Evolutionary conservation across 108 stramenopile species (phyloP), one percentile per base, ranked within the genome.

Genomic region (Stephanodiscus minutulus): DNA sequence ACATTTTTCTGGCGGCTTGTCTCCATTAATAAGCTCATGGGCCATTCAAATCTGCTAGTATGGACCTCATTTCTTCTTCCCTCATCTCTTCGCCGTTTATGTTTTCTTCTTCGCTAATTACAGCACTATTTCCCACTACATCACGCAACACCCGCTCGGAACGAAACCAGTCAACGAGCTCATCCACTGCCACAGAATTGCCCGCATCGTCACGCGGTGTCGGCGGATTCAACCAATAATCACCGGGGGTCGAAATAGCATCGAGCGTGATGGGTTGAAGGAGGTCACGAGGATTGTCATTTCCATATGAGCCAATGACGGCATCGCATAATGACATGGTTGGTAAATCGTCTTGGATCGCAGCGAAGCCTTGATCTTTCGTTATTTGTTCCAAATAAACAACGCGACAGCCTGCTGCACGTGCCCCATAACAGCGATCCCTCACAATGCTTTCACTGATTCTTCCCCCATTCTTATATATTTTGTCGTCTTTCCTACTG

Each of bases 151-250:
- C 64, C 33, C 68, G 70, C 33, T 76, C 65, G 7, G 41, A 13
- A n/a, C 67, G 55, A 33, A 74, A 76, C 47, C 43, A 83, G 2
- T 67, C 70, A 33, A 83, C 62, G 10, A 87, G 70, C n/a, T 86
- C 68, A 47, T 66, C 72, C 10, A 67, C 57, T 21, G 63, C 64
- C 21, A 92, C 86, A 24, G 31, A 28, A 70, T 92, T 88, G 1
- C 87, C 84, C 12, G 77, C 71, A 61, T 88, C 89, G 67, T 92
- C 91, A 66, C 74, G 59, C 31, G 87, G 84, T 54, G 63, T 59
- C 4, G 88, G 87, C 43, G 89, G 87, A 83, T 93, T 93, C 44
- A 93, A 64, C 91, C 91, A 93, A 72, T 85, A 93, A 61, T 83
- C 83, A 47, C 91, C 91, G 7, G 91, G 91, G 12, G 88, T 93